A percentile compares a stretch with the other conserved stretches of the same genome.
These are phyloP conservation scores for Peronosclerospora sorghi DNA, from an alignment of 352 stramenopile species.

Conservation along the genomic window DNA sequence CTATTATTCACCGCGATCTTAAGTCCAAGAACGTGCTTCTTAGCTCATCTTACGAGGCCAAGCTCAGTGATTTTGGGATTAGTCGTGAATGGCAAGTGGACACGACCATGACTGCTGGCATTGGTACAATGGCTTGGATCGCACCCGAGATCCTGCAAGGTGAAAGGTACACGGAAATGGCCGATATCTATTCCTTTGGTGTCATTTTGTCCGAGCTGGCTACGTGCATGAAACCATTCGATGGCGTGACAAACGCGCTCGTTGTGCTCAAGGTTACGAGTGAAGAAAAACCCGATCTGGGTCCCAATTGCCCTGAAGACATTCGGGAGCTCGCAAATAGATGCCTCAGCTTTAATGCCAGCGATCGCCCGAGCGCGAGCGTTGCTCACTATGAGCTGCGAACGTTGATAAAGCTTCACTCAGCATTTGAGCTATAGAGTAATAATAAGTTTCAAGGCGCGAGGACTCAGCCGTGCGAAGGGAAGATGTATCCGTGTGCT, in stretches of 20 bases:
- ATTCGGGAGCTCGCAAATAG: conserved; percentile 45
- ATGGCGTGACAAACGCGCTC: conserved; percentile 52
- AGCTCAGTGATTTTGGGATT: conserved; percentile 79
- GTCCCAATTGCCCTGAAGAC: conserved; percentile 47
- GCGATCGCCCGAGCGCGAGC: conserved; percentile 55
- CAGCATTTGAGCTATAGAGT: conserved; percentile 38
- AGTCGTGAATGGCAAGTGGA: conserved; percentile 69
- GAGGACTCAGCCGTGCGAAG: no score
- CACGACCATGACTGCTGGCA: conserved; percentile 67
- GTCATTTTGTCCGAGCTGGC: conserved; percentile 67
- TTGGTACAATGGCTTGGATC: conserved; percentile 82
- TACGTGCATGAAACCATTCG: conserved; percentile 55
- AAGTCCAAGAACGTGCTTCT: conserved; percentile 75
- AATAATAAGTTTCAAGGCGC: conserved; percentile 18
- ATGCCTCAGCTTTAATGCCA: conserved; percentile 56
- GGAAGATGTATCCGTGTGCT: no score
- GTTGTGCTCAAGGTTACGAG: conserved; percentile 70
- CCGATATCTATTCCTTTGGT: conserved; percentile 82
- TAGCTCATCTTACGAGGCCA: conserved; percentile 49
- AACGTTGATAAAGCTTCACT: conserved; percentile 56
- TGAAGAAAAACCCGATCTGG: conserved; percentile 52
- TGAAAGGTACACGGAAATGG: conserved; percentile 78
- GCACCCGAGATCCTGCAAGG: conserved; percentile 65
- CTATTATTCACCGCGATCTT: conserved; percentile 72
- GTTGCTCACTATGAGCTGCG: conserved; percentile 68